phyloP scores from a whole-genome alignment of 108 stramenopile genomes.

The Skeletonema potamos region DNA sequence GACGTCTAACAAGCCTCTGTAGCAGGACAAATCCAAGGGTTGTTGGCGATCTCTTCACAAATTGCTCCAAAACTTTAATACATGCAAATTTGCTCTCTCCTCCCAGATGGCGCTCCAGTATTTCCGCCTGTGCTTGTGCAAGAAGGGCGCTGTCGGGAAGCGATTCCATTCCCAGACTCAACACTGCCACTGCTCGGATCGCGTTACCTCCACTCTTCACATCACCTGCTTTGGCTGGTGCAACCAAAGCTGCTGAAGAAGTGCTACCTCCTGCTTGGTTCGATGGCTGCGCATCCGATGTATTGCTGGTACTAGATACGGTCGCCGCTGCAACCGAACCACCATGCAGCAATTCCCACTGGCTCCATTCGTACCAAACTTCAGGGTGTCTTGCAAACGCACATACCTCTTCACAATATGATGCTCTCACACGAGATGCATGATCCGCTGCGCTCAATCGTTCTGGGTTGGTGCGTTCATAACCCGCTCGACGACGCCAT shows the following conservation, averaged over 20 bases:
- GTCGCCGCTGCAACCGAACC: constrained; percentile 29
- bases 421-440: constrained; percentile 59
- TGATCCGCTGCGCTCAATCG: constrained; percentile 59
- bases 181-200: constrained; percentile 57
- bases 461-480: constrained; percentile 91
- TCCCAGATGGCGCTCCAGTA: constrained; percentile 57
- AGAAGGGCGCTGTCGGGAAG: constrained; percentile 75
- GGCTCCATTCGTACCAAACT: constrained; percentile 89
- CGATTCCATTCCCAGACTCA: constrained; percentile 64
- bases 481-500: constrained; percentile 75
- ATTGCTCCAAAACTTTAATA: constrained; percentile 66
- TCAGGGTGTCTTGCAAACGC: constrained; percentile 79
- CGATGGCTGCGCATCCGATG: constrained; percentile 9
- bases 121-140: constrained; percentile 69
- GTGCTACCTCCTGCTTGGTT: constrained; percentile 8
- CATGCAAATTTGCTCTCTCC: constrained; percentile 5
- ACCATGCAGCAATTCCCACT: constrained; percentile 71
- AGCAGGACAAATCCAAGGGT: constrained; percentile 77
- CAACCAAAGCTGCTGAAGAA: constrained; percentile 25
- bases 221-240: constrained; percentile 35
- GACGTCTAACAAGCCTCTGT: constrained; percentile 72
- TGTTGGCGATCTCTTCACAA: constrained; percentile 59
- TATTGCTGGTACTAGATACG: neutral
- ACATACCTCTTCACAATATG: constrained; percentile 78
- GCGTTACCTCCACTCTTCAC: constrained; percentile 36